Percentiles rank a stretch among this genome's conserved stretches.
These are phyloP conservation scores for Luvunga scandens DNA, from an alignment of 345 rosid genomes.

Conservation along the genomic window DNA sequence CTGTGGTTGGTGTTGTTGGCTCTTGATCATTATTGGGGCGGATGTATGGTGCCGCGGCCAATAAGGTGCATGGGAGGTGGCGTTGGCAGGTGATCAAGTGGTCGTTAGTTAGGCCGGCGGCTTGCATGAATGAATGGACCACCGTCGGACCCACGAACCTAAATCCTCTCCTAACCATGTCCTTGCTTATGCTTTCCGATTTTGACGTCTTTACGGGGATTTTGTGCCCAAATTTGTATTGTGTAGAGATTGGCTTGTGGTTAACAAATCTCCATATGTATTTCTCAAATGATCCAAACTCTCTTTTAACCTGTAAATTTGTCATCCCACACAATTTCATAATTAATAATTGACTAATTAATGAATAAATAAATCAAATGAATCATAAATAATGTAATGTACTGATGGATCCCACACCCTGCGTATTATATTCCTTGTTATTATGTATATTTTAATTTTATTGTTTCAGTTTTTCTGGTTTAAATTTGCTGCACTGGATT, in stretches of 20 bases:
- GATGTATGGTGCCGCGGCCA: constrained; percentile 12
- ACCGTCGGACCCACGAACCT: constrained; percentile 60
- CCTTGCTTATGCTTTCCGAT: constrained; percentile 70
- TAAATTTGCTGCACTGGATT: background rate
- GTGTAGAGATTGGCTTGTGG: constrained; percentile 43
- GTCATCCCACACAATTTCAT: background rate
- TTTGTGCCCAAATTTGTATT: constrained; percentile 59
- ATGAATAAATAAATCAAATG: background rate
- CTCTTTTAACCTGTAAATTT: constrained; percentile 35
- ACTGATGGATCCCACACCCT: background rate
- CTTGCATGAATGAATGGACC: constrained; percentile 71
- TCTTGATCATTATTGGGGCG: background rate
- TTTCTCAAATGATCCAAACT: constrained; percentile 52
- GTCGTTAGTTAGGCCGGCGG: constrained; percentile 64
- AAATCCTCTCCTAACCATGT: constrained; percentile 67
- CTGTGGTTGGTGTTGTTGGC: background rate
- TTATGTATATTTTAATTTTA: background rate
- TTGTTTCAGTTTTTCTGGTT: background rate
- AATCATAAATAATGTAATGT: background rate
- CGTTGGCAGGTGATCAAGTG: constrained; percentile 56
- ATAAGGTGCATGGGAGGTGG: constrained; percentile 44
- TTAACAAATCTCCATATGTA: constrained; percentile 63
- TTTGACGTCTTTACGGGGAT: constrained; percentile 67
- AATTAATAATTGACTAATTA: background rate
- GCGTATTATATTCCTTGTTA: background rate